These are phyloP conservation scores for Russula vinacea DNA, from an alignment of 768 basidiomycete genomes.

Conservation along the genomic window DNA sequence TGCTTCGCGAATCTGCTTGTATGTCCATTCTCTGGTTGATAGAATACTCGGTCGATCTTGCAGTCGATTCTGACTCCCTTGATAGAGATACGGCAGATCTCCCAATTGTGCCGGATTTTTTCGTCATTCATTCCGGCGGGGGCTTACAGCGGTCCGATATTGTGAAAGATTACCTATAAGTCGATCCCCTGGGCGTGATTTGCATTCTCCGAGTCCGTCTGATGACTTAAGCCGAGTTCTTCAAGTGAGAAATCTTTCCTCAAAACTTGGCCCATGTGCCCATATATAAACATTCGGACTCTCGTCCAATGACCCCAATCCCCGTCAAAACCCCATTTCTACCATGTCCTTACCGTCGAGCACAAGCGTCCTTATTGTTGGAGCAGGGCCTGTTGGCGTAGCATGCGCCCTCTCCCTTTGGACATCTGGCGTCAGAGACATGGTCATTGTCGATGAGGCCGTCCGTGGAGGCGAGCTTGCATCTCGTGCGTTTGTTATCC, in stretches of 20 bases:
- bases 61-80: too few relatives aligned
- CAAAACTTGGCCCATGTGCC: neutral
- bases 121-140: too few relatives aligned
- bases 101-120: too few relatives aligned
- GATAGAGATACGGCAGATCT: too few relatives aligned
- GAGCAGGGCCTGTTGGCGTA: constrained; percentile 51
- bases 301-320: neutral
- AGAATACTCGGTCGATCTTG: too few relatives aligned
- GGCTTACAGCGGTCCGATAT: too few relatives aligned
- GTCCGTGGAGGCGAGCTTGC: constrained; percentile 38
- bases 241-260: neutral
- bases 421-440: constrained; percentile 42
- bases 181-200: too few relatives aligned
- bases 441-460: constrained; percentile 46
- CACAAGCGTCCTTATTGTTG: constrained; percentile 49
- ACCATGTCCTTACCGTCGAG: constrained; percentile 37
- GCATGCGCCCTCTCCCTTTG: constrained; percentile 46
- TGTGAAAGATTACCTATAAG: too few relatives aligned
- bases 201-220: neutral
- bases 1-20: too few relatives aligned
- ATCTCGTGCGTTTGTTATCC: constrained; percentile 49
- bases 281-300: constrained; percentile 1
- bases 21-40: too few relatives aligned
- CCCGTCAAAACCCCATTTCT: neutral
- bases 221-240: constrained; percentile 9